Conservation (phyloP, 176 grass and related monocot genomes). For the Oryza brachyantha region DNA sequence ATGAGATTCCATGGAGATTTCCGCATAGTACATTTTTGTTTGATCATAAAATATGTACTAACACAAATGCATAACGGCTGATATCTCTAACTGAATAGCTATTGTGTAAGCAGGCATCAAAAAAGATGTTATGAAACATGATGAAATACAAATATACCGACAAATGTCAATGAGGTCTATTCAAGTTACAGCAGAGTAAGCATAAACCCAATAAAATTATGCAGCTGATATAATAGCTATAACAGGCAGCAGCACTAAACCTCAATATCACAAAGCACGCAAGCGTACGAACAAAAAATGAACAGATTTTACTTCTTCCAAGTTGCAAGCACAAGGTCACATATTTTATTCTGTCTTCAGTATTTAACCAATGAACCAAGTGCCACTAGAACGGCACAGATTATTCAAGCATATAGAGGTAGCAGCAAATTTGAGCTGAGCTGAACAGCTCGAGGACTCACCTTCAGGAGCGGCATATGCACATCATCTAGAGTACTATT, state of each 20-base stretch:
- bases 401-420: neutral
- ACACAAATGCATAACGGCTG: neutral
- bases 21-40: neutral
- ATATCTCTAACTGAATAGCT: neutral
- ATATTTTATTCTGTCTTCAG: neutral
- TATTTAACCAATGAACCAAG: neutral
- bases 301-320: neutral
- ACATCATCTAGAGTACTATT: conserved; percentile 73
- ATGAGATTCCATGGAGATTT: conserved; percentile 18
- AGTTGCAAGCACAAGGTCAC: neutral
- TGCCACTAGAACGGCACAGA: neutral
- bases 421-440: neutral
- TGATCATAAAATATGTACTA: conserved; percentile 9
- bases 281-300: neutral
- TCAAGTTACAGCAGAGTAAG: neutral
- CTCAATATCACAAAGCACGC: neutral
- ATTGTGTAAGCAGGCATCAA: neutral
- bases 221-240: neutral
- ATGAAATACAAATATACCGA: neutral
- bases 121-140: neutral
- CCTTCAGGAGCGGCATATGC: conserved; percentile 98
- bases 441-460: conserved; percentile 14
- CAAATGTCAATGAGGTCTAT: neutral
- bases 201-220: neutral
- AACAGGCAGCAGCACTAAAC: neutral